phyloP scores from a whole-genome alignment of 2,329 filamentous ascomycete species.

The Tolypocladium ovalisporum region DNA sequence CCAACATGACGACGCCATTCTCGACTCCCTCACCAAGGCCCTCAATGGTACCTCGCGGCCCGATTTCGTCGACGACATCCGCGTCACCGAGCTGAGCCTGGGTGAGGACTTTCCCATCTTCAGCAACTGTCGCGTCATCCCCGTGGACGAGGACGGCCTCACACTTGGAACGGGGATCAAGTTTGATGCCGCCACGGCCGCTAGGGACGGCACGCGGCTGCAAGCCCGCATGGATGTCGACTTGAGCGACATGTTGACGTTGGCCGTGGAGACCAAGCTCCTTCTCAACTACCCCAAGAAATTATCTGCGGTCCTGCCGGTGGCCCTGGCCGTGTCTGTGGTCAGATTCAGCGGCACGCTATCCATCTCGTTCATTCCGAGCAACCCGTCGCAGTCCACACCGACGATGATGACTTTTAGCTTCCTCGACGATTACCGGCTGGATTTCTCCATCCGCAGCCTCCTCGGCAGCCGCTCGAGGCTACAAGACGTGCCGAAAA shows the following conservation, averaged over 20 bases:
- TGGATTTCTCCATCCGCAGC: slow-evolving; percentile 73
- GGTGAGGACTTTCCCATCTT: slow-evolving; percentile 98
- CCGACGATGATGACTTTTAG: slow-evolving; percentile 91
- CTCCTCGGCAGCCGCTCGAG: slow-evolving; percentile 70
- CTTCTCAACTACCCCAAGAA: slow-evolving; percentile 91
- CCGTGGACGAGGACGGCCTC: slow-evolving; percentile 70
- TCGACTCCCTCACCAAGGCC: slow-evolving; percentile 72
- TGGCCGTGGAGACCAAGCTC: slow-evolving; percentile 89
- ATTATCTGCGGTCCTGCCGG: slow-evolving; percentile 77
- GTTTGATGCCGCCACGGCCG: slow-evolving; percentile 41
- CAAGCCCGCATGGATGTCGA: slow-evolving; percentile 97
- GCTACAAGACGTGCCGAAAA: slow-evolving; percentile 79
- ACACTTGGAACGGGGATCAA: slow-evolving; percentile 38
- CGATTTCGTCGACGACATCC: slow-evolving; percentile 87
- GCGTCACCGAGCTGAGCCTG: slow-evolving; percentile 83
- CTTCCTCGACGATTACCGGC: slow-evolving; percentile 78
- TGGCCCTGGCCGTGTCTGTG: slow-evolving; percentile 83
- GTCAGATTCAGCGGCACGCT: slow-evolving; percentile 91
- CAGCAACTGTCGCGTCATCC: slow-evolving; percentile 93
- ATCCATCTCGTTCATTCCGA: slow-evolving; percentile 84
- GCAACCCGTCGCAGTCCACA: slow-evolving; percentile 53
- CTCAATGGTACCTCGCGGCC: slow-evolving; percentile 82
- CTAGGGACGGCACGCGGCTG: slow-evolving; percentile 58
- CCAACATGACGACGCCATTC: slow-evolving; percentile 80
- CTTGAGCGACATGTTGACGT: slow-evolving; percentile 86